Conservation (phyloP, 2,329 filamentous ascomycete species). For the Lasiodiplodia theobromae region DNA sequence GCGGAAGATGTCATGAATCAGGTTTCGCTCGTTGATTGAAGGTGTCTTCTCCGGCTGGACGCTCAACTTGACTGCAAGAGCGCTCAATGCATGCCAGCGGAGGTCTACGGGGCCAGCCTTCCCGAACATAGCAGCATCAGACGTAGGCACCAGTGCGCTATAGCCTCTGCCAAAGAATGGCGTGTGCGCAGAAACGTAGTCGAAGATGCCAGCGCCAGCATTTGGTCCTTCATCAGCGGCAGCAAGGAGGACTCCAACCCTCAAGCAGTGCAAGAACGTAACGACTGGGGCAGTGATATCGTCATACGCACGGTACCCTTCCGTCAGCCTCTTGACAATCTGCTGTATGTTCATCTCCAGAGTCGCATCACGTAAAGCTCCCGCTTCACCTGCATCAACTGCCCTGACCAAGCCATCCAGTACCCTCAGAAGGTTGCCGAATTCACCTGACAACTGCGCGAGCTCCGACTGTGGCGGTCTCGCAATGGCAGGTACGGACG, state of each 20-base stretch:
- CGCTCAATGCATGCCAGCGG: constrained; percentile 46
- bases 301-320: constrained; percentile 79
- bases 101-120: constrained; percentile 40
- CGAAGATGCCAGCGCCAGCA: constrained; percentile 33
- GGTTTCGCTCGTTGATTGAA: constrained; percentile 43
- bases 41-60: constrained; percentile 12
- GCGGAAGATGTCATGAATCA: constrained; percentile 72
- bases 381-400: constrained; percentile 35
- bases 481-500: constrained; percentile 71
- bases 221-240: constrained; percentile 34
- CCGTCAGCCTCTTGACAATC: constrained; percentile 72
- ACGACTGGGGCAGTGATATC: constrained; percentile 82
- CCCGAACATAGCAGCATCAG: constrained; percentile 31
- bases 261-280: constrained; percentile 79
- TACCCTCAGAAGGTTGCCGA: constrained; percentile 70
- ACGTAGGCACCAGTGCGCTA: constrained; percentile 14
- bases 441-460: constrained; percentile 78
- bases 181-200: constrained; percentile 40
- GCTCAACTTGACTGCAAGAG: constrained; percentile 37
- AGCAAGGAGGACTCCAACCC: constrained; percentile 74
- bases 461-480: constrained; percentile 74
- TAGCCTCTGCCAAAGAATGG: constrained; percentile 41
- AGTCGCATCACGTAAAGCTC: constrained; percentile 42
- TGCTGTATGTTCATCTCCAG: constrained; percentile 67
- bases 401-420: constrained; percentile 40